Percentiles rank a stretch among this genome's conserved stretches.
These are phyloP conservation scores for Ophiostoma australiae DNA, from an alignment of 2,329 filamentous ascomycete species.

Conservation along the genomic window DNA sequence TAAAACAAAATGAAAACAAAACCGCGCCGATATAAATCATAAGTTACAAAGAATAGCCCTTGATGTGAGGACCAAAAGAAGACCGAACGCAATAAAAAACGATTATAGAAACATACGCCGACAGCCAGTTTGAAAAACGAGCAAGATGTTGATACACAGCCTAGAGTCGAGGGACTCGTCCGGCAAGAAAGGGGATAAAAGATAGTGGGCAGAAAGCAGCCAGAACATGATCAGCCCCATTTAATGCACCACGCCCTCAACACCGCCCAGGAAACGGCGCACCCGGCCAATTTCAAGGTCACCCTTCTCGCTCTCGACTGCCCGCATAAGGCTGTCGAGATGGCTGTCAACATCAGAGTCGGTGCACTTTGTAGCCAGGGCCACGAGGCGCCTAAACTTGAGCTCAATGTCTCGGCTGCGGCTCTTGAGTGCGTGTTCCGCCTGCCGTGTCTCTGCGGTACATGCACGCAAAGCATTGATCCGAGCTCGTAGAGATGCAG, in stretches of 20 bases:
- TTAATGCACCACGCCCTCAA: slow-evolving; percentile 53
- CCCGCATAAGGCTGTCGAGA: slow-evolving; percentile 72
- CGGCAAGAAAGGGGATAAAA: background rate
- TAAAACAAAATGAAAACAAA: background rate
- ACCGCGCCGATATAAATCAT: background rate
- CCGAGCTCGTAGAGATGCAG: slow-evolving; percentile 63
- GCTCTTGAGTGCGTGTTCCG: slow-evolving; percentile 66
- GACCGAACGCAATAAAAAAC: background rate
- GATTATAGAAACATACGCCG: background rate
- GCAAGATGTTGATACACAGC: slow-evolving; percentile 1
- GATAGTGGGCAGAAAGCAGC: background rate
- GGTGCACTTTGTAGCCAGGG: slow-evolving; percentile 74
- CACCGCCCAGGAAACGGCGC: slow-evolving; percentile 71
- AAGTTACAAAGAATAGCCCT: background rate
- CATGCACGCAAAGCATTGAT: slow-evolving; percentile 59
- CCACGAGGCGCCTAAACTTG: slow-evolving; percentile 83
- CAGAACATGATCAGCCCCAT: background rate
- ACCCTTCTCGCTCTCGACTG: slow-evolving; percentile 79
- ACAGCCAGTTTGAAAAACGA: background rate
- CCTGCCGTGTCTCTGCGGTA: slow-evolving; percentile 61
- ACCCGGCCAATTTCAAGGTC: slow-evolving; percentile 73
- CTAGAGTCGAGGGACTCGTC: background rate
- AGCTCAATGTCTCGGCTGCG: slow-evolving; percentile 78
- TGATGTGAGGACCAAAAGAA: background rate
- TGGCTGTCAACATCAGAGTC: slow-evolving; percentile 76